Conservation (phyloP, 139 green algal genomes). For the Micromonas commoda region DNA sequence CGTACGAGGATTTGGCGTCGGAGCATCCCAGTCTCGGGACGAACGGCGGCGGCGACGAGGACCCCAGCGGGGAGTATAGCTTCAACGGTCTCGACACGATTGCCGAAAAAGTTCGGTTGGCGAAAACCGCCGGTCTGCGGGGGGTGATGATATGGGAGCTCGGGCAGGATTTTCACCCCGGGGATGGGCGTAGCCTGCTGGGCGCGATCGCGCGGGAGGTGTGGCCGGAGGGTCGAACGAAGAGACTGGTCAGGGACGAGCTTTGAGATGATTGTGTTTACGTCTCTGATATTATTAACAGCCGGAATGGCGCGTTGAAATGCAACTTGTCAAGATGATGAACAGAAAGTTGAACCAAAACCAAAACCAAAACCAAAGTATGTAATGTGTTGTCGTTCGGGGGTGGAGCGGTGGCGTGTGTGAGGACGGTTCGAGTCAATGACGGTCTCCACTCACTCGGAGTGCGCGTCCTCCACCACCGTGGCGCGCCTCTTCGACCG, state of each 20-base stretch:
- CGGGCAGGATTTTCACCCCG: neutral
- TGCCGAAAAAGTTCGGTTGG: neutral
- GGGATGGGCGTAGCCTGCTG: neutral
- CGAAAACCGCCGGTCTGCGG: neutral
- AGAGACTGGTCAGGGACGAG: neutral
- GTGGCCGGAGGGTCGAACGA: neutral
- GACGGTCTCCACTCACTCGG: too few species aligned
- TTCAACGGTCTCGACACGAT: constrained; percentile 15
- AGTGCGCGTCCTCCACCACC: too few species aligned
- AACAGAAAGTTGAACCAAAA: too few species aligned
- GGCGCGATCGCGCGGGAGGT: neutral
- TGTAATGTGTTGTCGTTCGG: too few species aligned
- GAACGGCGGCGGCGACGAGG: neutral
- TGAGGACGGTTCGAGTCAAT: too few species aligned
- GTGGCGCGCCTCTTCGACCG: too few species aligned
- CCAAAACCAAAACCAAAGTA: too few species aligned
- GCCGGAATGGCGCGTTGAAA: too few species aligned
- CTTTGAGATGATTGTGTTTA: too few species aligned
- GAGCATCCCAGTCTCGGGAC: neutral
- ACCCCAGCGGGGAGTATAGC: neutral
- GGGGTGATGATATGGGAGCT: constrained; percentile 27
- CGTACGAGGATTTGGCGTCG: constrained; percentile 20
- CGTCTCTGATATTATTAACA: too few species aligned
- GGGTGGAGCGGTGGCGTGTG: too few species aligned
- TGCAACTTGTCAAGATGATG: too few species aligned